Evolutionary conservation across 495 filamentous ascomycete genomes (phyloP), one percentile per base, ranked within the genome.

Genomic region (Sporormia fimetaria): DNA sequence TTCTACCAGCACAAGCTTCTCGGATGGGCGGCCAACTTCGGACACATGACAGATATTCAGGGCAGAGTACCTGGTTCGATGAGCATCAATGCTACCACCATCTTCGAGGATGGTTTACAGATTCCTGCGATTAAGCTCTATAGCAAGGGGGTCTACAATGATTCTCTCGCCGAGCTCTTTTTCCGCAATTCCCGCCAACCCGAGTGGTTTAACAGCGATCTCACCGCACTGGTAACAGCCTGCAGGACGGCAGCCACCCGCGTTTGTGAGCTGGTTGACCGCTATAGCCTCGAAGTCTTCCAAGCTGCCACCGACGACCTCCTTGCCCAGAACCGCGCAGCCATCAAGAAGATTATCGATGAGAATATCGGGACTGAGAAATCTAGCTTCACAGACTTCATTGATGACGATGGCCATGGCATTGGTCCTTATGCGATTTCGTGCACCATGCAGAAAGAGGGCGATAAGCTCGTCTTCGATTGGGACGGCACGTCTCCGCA

Each of bases 61-160:
- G 68, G 68, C 5, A 66, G 65, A 14, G 68, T 69, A 2, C 67
- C 67, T 2, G 68, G 67, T 0, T 69, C 66, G 38, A 68, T 71
- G 62, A 69, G 66, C 2, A 67, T 69, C 44, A 68, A 69, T 27
- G 65, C 65, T 4, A 62, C 61, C 3, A 69, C 64, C 2, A 59
- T 71, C 7, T 71, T 70, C 33, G 67, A 71, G 27, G 68, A 70
- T 23, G 67, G 68, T 15, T 57, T 71, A 0, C 68, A 71, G 40
- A 67, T 70, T n/a, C 68, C 68, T 0, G 62, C 61, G 27, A 57
- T 68, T 37, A 71, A 71, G 45, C 54, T 71, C 0, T 69, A 66
- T 35, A 47, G 57, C 1, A 51, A 52, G 23, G 67, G 68, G 2
- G 53, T 59, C 15, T 64, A 65, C 55, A 71, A 69, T 41, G 20